Conservation (phyloP, 768 basidiomycete genomes). For the Suillus luteus region DNA sequence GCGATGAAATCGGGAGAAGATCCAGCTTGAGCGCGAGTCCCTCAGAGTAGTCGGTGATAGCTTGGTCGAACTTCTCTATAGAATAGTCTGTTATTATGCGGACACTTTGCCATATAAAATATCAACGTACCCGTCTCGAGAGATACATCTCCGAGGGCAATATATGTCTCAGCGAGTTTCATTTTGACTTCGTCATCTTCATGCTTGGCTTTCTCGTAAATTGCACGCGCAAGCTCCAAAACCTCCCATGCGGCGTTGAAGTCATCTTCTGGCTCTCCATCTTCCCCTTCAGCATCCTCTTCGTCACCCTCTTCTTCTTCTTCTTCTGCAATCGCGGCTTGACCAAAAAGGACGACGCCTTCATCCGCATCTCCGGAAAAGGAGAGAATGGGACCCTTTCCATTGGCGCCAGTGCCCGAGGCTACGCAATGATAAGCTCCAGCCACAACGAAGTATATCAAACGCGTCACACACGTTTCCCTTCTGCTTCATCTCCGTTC, state of each 20-base stretch:
- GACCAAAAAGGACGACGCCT: slow-evolving; percentile 65
- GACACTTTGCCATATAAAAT: neutral
- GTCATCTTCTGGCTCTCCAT: slow-evolving; percentile 90
- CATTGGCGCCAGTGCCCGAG: slow-evolving; percentile 37
- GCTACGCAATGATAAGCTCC: slow-evolving; percentile 19
- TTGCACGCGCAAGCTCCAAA: slow-evolving; percentile 88
- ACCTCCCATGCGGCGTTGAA: slow-evolving; percentile 99
- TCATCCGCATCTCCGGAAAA: slow-evolving; percentile 84
- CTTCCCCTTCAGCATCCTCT: slow-evolving; percentile 62
- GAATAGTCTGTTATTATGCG: neutral
- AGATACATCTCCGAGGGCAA: slow-evolving; percentile 93
- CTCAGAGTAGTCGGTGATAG: slow-evolving; percentile 82
- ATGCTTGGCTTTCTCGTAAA: slow-evolving; percentile 70
- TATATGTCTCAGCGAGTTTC: slow-evolving; percentile 89
- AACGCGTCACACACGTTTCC: slow-evolving; percentile 33
- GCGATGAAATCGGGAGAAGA: slow-evolving; percentile 82
- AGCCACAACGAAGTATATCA: slow-evolving; percentile 3
- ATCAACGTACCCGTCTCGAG: slow-evolving; percentile 83
- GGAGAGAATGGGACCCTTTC: slow-evolving; percentile 64
- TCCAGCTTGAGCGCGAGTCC: slow-evolving; percentile 72
- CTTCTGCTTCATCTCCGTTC: slow-evolving; percentile 45
- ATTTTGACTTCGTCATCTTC: slow-evolving; percentile 65
- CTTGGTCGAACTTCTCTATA: slow-evolving; percentile 94
- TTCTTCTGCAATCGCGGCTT: slow-evolving; percentile 53
- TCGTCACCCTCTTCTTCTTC: slow-evolving; percentile 52